Evolutionary conservation across 306 rosid genomes (phyloP), one percentile per base, ranked within the genome.

Genomic region (Purshia tridentata): DNA sequence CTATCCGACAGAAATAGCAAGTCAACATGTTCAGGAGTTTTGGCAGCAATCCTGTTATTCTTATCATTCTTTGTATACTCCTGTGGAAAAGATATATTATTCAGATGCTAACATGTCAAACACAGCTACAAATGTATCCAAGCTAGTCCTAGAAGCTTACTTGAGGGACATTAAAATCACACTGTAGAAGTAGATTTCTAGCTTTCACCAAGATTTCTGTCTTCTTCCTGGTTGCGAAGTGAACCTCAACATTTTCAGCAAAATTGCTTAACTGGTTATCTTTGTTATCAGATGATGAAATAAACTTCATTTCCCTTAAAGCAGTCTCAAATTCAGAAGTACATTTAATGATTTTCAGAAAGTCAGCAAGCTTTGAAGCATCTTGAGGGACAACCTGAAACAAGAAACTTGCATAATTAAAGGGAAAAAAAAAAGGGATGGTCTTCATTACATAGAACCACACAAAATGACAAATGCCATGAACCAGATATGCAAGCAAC

Each of bases 221-320:
- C 83, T 88, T 94, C 83, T 89, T 94, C 85, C 86, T 87, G 73
- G 84, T 82, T 62, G 98, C 98, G 77, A 94, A 94, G 84, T 94
- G 97, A 91, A 94, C 98, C 88, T 94, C 97, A 6, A 94, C 98
- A 70, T 94, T 91, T 77, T 89, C 96, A 77, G 96, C 87, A 58
- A 79, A 94, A 72, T 76, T 86, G 72, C 92, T 89, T 81, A 94
- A 77, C 77, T 84, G 88, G 67, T 83, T 84, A 73, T 85, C 97
- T 50, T 73, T 85, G 58, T 82, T 86, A 78, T 85, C 92, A 46
- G 88, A 86, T 58, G 87, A 72, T 72, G 97, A 91, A 78, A 94
- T 89, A 81, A 84, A 94, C 82, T 65, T 80, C 81, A 88, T 56
- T 58, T 89, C 96, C 82, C 87, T 89, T 56, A 94, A 83, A 78